Percentiles rank a stretch among this genome's conserved stretches.
Conservation (phyloP, 495 filamentous ascomycete genomes). For the Cryomyces minteri region DNA sequence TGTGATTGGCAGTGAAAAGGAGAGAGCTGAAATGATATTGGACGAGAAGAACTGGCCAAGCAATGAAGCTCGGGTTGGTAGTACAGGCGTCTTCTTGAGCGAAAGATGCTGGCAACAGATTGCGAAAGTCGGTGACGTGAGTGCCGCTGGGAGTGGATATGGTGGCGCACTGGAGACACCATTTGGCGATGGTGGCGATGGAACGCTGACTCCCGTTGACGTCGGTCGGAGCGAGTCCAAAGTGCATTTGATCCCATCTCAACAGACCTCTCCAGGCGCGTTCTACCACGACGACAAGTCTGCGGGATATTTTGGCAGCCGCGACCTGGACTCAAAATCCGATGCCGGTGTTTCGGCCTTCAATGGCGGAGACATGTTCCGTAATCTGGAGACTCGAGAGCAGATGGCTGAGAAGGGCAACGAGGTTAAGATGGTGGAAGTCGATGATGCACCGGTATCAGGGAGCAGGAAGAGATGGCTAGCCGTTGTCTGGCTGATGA, state of each 20-base stretch:
- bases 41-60: conserved; percentile 79
- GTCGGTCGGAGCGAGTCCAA: conserved; percentile 42
- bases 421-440: conserved; percentile 74
- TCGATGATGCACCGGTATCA: conserved; percentile 64
- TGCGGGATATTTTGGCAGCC: conserved; percentile 64
- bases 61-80: conserved; percentile 80
- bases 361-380: conserved; percentile 91
- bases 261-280: conserved; percentile 36
- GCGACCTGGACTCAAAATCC: conserved; percentile 69
- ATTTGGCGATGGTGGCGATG: conserved; percentile 28
- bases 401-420: conserved; percentile 93
- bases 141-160: conserved; percentile 10
- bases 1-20: conserved; percentile 78
- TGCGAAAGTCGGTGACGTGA: conserved; percentile 50
- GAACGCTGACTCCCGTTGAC: conserved; percentile 26
- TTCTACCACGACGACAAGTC: conserved; percentile 54
- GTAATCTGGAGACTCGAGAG: conserved; percentile 79
- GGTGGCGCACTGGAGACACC: conserved; percentile 15
- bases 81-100: conserved; percentile 87
- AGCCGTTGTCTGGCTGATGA: conserved; percentile 66
- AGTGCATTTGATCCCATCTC: conserved; percentile 43
- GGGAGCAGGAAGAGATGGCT: conserved; percentile 86
- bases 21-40: conserved; percentile 78
- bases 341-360: conserved; percentile 82
- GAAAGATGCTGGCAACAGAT: conserved; percentile 89